Percentiles rank a stretch among this genome's conserved stretches.
Conservation (phyloP, 1,139 yeast species). For the Kazachstania sp. region DNA sequence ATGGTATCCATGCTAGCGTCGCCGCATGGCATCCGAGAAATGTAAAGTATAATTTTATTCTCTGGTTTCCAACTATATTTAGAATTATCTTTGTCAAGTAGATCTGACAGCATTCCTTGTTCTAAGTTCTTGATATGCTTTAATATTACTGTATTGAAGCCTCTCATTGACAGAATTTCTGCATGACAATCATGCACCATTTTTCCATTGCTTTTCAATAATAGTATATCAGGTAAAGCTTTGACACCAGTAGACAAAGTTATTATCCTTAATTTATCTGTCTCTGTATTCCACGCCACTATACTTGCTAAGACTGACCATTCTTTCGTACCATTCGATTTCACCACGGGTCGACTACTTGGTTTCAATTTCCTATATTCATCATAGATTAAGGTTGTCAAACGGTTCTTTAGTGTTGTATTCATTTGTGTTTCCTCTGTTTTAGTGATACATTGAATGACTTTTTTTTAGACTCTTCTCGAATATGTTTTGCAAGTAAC, state of each 20-base stretch:
- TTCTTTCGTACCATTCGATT: slow-evolving; percentile 60
- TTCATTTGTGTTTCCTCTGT: not conserved
- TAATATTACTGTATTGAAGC: slow-evolving; percentile 42
- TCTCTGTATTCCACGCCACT: slow-evolving; percentile 37
- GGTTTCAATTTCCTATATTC: slow-evolving; percentile 32
- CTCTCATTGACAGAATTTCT: slow-evolving; percentile 63
- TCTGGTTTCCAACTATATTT: slow-evolving; percentile 29
- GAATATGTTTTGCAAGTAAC: too few relatives aligned
- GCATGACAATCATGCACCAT: slow-evolving; percentile 86
- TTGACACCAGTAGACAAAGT: slow-evolving; percentile 78
- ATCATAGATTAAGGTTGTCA: slow-evolving; percentile 30
- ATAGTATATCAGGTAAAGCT: slow-evolving; percentile 47
- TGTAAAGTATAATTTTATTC: slow-evolving; percentile 47
- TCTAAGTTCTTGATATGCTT: slow-evolving; percentile 21
- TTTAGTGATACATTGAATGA: too few relatives aligned
- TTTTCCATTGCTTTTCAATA: slow-evolving; percentile 42
- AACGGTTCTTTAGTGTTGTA: slow-evolving; percentile 17
- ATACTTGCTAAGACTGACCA: slow-evolving; percentile 83
- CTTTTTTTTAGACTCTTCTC: too few relatives aligned
- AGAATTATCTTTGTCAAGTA: slow-evolving; percentile 10
- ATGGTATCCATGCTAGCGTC: slow-evolving; percentile 62
- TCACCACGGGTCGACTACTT: slow-evolving; percentile 48
- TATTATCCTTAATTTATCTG: slow-evolving; percentile 32
- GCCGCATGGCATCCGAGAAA: slow-evolving; percentile 88
- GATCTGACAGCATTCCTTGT: slow-evolving; percentile 33